Evolutionary conservation across 495 filamentous ascomycete genomes (phyloP), one percentile per base, ranked within the genome.

Genomic region (Xylaria telfairii): DNA sequence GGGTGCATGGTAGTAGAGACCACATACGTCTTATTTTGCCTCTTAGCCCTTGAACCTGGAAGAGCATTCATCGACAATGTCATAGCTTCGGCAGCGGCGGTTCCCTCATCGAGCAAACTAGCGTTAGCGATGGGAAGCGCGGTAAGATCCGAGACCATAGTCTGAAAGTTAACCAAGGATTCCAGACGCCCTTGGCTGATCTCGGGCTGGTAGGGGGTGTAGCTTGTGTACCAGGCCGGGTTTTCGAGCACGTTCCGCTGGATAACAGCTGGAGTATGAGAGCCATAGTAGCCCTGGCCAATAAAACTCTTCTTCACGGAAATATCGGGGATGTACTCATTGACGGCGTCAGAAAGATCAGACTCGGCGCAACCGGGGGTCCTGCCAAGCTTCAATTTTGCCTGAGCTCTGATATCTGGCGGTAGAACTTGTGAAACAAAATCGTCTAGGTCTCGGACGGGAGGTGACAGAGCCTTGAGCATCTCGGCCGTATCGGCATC

Each of bases 161-260:
- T 99, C 86, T 99, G 96, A 81, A 97, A 99, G 84, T 99, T 99
- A 54, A 99, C 84, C 49, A 99, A 84, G 8, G 95, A 97, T 84
- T 98, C 96, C 72, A 97, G 82, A 51, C 93, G 92, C 41, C 92
- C 96, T 81, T 99, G 96, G 76, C 93, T 97, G 84, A 99, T 98
- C 82, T 99, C 96, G 3, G 96, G 95, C 79, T 99, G 96, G 80
- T 99, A 99, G 32, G 96, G 96, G 0, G 96, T 98, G 78, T 99
- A 99, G 79, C 95, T 98, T 49, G 96, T 99, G 81, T 99, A 99
- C 96, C 96, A 99, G 19, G 91, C 96, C 1, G 96, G 96, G 75
- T 90, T 93, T 85, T 99, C 95, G 39, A 99, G 84, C 10, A 98
- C 87, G 79, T 99, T 99, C 75, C 96, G 87, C 82, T 96, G 93